Evolutionary conservation across 1,139 yeast genomes (phyloP).

Genomic region (Diutina neorugosa): DNA sequence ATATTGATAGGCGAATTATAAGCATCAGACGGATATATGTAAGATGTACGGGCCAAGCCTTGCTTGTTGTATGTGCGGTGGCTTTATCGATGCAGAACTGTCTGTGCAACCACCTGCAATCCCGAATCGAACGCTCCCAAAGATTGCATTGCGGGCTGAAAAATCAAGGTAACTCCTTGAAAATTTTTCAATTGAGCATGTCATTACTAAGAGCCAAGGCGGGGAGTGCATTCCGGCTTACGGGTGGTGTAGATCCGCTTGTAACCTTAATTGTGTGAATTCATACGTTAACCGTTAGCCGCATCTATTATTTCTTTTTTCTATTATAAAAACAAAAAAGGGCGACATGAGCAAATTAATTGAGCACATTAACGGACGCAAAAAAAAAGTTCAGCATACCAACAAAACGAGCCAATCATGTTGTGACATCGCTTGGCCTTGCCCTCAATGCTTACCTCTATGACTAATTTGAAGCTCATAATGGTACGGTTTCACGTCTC

Average conservation of each 20-base stretch:
- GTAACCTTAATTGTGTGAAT: background rate
- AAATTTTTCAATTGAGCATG: no score
- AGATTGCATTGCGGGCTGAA: background rate
- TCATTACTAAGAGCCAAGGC: no score
- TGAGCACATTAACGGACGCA: background rate
- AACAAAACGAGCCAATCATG: background rate
- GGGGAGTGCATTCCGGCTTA: no score
- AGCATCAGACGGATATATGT: background rate
- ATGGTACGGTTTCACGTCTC: constrained; percentile 19
- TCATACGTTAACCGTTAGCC: no score
- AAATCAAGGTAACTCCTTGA: no score
- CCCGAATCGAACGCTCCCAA: background rate
- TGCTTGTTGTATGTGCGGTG: background rate
- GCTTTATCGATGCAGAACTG: background rate
- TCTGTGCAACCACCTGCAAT: background rate
- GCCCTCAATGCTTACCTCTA: background rate
- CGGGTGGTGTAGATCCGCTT: no score
- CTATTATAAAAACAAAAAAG: no score
- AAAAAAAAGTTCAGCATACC: background rate
- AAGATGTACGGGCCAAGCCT: background rate
- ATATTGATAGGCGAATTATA: no score
- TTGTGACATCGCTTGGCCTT: background rate
- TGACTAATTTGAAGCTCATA: constrained; percentile 9
- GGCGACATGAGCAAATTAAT: background rate
- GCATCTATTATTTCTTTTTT: no score